Percentiles rank a stretch among this genome's conserved stretches.
Conservation (phyloP, 1,284 basidiomycete genomes). For the Leccinum olivaceoglutinosum region DNA sequence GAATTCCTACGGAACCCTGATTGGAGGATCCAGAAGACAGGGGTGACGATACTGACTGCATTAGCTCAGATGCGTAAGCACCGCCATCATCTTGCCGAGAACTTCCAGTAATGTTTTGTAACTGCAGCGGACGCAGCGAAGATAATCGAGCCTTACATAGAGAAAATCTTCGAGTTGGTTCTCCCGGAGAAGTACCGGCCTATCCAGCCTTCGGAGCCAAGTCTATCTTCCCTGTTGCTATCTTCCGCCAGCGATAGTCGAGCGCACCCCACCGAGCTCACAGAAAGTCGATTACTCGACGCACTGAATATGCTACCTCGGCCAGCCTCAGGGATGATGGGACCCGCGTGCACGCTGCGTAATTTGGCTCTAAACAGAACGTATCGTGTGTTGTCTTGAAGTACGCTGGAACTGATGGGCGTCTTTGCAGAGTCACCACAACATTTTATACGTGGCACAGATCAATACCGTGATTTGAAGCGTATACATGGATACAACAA, state of each 20-base stretch:
- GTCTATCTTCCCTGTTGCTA: background rate
- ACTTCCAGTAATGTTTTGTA: background rate
- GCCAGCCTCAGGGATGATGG: conserved; percentile 22
- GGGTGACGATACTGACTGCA: conserved; percentile 20
- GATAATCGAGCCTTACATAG: conserved; percentile 7
- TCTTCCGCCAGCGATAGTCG: background rate
- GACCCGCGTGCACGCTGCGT: conserved; percentile 21
- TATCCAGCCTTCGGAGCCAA: background rate
- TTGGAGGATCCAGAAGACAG: conserved; percentile 23
- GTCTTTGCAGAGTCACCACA: conserved; percentile 14
- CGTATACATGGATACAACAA: conserved; percentile 11
- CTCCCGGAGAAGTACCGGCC: conserved; percentile 12
- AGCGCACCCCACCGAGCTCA: background rate
- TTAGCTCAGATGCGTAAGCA: conserved; percentile 19
- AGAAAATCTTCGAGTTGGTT: conserved; percentile 18
- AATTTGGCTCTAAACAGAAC: conserved; percentile 13
- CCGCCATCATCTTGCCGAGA: background rate
- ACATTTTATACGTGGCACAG: background rate
- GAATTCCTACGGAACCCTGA: background rate
- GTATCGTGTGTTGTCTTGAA: background rate
- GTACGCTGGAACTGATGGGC: conserved; percentile 2
- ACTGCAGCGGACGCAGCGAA: conserved; percentile 14
- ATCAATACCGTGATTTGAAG: conserved; percentile 16
- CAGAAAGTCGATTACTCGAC: background rate
- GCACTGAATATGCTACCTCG: background rate